These are phyloP conservation scores for Fonsecaea erecta DNA, from an alignment of 2,329 filamentous ascomycete species.

Conservation along the genomic window DNA sequence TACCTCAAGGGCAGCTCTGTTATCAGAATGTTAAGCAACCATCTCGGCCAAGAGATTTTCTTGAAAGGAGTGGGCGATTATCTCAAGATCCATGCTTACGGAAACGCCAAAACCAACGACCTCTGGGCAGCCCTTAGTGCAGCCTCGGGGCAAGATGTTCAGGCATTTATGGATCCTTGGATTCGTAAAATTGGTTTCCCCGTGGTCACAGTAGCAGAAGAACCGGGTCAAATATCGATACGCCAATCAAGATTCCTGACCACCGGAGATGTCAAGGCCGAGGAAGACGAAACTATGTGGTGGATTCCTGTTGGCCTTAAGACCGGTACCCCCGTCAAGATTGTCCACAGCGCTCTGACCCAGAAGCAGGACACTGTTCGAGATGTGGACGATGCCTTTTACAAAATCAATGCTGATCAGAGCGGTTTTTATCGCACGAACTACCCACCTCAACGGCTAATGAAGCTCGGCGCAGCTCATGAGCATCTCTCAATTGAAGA, in stretches of 20 bases:
- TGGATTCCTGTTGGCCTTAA: slow-evolving; percentile 91
- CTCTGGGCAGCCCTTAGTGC: slow-evolving; percentile 88
- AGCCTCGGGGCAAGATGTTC: slow-evolving; percentile 84
- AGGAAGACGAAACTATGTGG: slow-evolving; percentile 91
- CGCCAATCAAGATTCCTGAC: slow-evolving; percentile 89
- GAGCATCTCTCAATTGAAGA: slow-evolving; percentile 80
- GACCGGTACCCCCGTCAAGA: slow-evolving; percentile 69
- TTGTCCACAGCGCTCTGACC: slow-evolving; percentile 70
- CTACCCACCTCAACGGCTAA: slow-evolving; percentile 82
- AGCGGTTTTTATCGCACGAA: slow-evolving; percentile 92
- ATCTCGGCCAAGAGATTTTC: slow-evolving; percentile 87
- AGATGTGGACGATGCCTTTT: slow-evolving; percentile 73
- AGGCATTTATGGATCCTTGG: slow-evolving; percentile 89
- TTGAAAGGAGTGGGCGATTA: slow-evolving; percentile 88
- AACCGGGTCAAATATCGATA: slow-evolving; percentile 78
- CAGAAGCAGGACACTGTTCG: slow-evolving; percentile 76
- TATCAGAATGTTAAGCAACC: slow-evolving; percentile 92
- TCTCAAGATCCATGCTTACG: slow-evolving; percentile 83
- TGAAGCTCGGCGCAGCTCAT: slow-evolving; percentile 77
- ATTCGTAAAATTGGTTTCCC: slow-evolving; percentile 96
- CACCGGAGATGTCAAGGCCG: slow-evolving; percentile 85
- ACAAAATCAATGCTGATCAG: slow-evolving; percentile 89
- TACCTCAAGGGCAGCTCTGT: slow-evolving; percentile 96
- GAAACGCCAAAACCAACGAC: slow-evolving; percentile 85
- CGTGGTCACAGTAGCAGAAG: slow-evolving; percentile 82